Conservation (phyloP, 129 eudicot genomes). For the Sambucus nigra region DNA sequence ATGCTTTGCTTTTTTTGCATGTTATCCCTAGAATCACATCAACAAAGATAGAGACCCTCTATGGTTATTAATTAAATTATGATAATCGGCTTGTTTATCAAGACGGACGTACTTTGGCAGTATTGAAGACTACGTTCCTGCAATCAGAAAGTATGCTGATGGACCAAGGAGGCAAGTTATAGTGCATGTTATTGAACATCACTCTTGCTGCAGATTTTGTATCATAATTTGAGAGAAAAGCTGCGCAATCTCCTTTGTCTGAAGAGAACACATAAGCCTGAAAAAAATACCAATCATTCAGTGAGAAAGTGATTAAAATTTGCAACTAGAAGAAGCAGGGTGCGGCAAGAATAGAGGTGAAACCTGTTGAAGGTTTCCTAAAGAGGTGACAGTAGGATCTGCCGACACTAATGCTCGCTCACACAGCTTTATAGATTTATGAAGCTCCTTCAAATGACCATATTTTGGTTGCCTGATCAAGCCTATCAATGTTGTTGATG, state of each 20-base stretch:
- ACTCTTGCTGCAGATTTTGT: constrained; percentile 45
- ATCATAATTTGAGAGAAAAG: constrained; percentile 80
- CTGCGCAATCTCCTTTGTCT: constrained; percentile 76
- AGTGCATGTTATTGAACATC: constrained; percentile 63
- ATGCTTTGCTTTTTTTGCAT: too few species aligned
- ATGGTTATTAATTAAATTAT: too few species aligned
- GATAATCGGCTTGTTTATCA: constrained; percentile 2
- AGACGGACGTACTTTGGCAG: constrained; percentile 68
- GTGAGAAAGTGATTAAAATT: neutral
- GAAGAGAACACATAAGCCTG: constrained; percentile 84
- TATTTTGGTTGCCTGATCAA: constrained; percentile 85
- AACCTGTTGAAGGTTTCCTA: constrained; percentile 83
- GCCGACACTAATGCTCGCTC: constrained; percentile 73
- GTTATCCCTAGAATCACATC: too few species aligned
- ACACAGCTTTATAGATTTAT: constrained; percentile 66
- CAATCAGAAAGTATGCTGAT: constrained; percentile 95
- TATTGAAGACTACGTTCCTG: constrained; percentile 61
- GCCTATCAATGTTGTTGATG: constrained; percentile 35
- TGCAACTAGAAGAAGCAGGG: neutral
- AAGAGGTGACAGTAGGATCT: constrained; percentile 54
- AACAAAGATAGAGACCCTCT: too few species aligned
- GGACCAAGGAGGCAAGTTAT: constrained; percentile 86
- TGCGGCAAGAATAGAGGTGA: constrained; percentile 7
- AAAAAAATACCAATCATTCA: constrained; percentile 11
- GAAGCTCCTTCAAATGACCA: constrained; percentile 78